Evolutionary conservation across 176 grass and related monocot genomes (phyloP), one percentile per base, ranked within the genome.

Genomic region (Pontederia crassipes): DNA sequence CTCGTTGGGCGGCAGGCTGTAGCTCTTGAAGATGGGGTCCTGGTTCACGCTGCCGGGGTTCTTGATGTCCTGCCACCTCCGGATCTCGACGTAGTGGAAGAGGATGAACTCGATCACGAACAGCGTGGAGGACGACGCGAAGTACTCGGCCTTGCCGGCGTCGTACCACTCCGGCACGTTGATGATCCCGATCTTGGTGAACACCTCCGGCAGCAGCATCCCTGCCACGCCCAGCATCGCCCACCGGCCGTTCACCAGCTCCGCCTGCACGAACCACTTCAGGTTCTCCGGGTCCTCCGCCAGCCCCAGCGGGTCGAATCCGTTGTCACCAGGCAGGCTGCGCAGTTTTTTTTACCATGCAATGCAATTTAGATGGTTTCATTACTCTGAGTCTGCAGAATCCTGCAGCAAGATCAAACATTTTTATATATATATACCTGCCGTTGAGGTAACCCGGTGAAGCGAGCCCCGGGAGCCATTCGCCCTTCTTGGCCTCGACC

Each of bases 31-130:
- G 32, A 40, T 40, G 32, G 32, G 32, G 32, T 40, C 32, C 32
- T 40, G 32, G 32, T 40, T 40, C 32, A 40, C 32, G 2, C 32
- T 40, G 32, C 32, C 32, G 32, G 32, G 32, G 32, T 40, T 40
- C 32, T 40, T 40, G 32, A 40, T 40, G 32, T 40, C 32, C 32
- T 40, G 32, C 32, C 32, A 40, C 32, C 32, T 40, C 2, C 32
- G 2, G 32, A 40, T 90, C 82, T 90, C 87, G 0, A 86, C 82
- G 77, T 90, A 86, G 79, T 90, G 82, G 72, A 90, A 90, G 4
- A 90, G 75, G 63, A 90, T 90, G 82, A 90, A 90, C 77, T 85
- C 86, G 15, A 89, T 79, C 16, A 89, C 81, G 70, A 90, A 90
- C 8, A 90, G 82, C 54, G 87, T 90, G 11, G 87, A 90, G 53